A percentile compares a stretch with the other conserved stretches of the same genome.
Evolutionary conservation across 306 rosid species (phyloP).

Genomic region (Cicer pinnatifidum): DNA sequence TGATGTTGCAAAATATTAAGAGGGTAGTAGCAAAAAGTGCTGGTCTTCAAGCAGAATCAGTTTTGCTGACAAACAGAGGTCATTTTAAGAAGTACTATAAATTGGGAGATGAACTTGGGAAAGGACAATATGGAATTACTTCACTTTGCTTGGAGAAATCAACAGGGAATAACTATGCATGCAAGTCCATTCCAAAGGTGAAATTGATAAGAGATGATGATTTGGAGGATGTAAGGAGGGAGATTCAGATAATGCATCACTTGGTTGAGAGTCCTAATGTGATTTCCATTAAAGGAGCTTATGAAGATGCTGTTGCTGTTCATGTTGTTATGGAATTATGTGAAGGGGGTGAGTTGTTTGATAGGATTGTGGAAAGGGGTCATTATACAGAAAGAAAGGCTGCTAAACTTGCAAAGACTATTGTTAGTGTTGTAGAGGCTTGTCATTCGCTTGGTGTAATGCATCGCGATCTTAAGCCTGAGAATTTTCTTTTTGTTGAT

Average conservation of each 20-base stretch:
- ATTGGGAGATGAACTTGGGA: constrained; percentile 67
- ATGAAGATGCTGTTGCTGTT: constrained; percentile 74
- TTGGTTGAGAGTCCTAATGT: constrained; percentile 61
- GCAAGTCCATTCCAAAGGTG: constrained; percentile 77
- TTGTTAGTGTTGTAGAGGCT: constrained; percentile 63
- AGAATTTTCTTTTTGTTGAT: constrained; percentile 76
- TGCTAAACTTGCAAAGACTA: constrained; percentile 68
- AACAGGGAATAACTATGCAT: constrained; percentile 67
- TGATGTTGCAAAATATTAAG: constrained; percentile 45
- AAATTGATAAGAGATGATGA: constrained; percentile 59
- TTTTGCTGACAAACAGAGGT: constrained; percentile 66
- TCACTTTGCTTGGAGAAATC: constrained; percentile 66
- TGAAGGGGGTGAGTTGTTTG: constrained; percentile 83
- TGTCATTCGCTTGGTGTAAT: constrained; percentile 86
- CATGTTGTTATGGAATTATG: constrained; percentile 84
- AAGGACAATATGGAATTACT: constrained; percentile 77
- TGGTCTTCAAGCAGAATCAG: constrained; percentile 68
- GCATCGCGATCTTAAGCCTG: constrained; percentile 92
- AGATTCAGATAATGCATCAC: constrained; percentile 87
- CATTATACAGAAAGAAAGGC: constrained; percentile 80
- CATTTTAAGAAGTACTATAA: constrained; percentile 60
- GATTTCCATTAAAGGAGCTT: constrained; percentile 65
- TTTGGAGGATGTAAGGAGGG: constrained; percentile 84
- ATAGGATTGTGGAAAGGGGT: constrained; percentile 68
- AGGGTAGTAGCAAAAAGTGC: constrained; percentile 51